A percentile compares a stretch with the other conserved stretches of the same genome.
These are phyloP conservation scores for Dicorynia guianensis DNA, from an alignment of 306 rosid species.

Conservation along the genomic window DNA sequence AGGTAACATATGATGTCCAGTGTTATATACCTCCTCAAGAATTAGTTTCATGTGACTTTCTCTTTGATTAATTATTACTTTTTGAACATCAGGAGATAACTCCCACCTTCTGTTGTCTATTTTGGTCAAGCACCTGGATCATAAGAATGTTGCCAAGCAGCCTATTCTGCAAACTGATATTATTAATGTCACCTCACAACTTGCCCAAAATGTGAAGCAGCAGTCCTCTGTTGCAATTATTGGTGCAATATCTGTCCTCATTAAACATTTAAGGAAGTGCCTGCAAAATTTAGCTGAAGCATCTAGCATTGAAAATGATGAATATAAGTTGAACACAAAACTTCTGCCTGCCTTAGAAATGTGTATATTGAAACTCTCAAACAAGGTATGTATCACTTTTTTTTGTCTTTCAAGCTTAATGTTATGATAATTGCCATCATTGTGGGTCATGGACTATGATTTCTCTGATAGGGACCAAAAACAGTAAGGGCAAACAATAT, in stretches of 20 bases:
- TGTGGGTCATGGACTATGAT: not conserved
- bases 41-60: conserved; percentile 10
- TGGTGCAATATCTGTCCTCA: conserved; percentile 81
- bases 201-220: conserved; percentile 74
- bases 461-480: no score
- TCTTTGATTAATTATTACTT: conserved; percentile 33
- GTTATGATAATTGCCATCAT: not conserved
- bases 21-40: not conserved
- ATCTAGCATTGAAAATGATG: conserved; percentile 50
- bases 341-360: conserved; percentile 74
- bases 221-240: conserved; percentile 66
- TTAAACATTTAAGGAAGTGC: conserved; percentile 83
- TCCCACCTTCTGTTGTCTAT: conserved; percentile 77
- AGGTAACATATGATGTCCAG: conserved; percentile 59
- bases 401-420: conserved; percentile 32
- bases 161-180: conserved; percentile 75
- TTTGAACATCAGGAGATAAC: conserved; percentile 72
- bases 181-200: conserved; percentile 64
- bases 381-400: conserved; percentile 61
- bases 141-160: conserved; percentile 76
- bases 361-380: conserved; percentile 75
- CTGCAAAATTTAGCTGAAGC: conserved; percentile 68
- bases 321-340: conserved; percentile 59
- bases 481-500: no score
- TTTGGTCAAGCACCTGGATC: conserved; percentile 98